Evolutionary conservation across 352 stramenopile genomes (phyloP).

Genomic region (Plasmopara muralis): DNA sequence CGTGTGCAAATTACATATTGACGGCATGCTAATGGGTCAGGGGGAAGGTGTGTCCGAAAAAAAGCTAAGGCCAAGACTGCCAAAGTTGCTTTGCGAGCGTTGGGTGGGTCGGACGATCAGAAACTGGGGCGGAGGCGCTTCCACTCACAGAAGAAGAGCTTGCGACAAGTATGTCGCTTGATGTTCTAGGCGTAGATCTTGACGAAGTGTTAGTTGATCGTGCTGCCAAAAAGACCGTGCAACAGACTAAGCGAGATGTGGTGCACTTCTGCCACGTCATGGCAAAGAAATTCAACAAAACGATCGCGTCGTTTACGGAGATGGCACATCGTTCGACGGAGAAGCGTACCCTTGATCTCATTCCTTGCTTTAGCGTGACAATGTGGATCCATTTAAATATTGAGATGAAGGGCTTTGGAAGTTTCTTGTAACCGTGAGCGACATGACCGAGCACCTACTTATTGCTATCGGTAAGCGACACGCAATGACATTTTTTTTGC

Average conservation of each 20-base stretch:
- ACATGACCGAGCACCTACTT: constrained; percentile 63
- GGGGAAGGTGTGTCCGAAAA: constrained; percentile 75
- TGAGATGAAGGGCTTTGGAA: constrained; percentile 68
- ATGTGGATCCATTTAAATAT: constrained; percentile 88
- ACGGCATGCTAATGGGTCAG: constrained; percentile 38
- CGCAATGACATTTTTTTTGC: background rate
- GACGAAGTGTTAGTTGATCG: constrained; percentile 58
- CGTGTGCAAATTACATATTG: constrained; percentile 50
- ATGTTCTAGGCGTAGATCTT: constrained; percentile 66
- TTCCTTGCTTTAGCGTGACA: constrained; percentile 79
- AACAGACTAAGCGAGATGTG: constrained; percentile 19
- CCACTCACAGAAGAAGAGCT: constrained; percentile 21
- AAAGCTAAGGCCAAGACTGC: constrained; percentile 69
- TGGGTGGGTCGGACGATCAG: constrained; percentile 13
- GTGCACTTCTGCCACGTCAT: constrained; percentile 57
- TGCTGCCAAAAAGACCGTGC: constrained; percentile 36
- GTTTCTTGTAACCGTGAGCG: constrained; percentile 55
- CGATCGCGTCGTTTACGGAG: constrained; percentile 38
- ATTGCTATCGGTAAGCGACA: constrained; percentile 61
- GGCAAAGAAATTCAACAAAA: constrained; percentile 33
- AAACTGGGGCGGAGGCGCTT: constrained; percentile 12
- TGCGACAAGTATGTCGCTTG: constrained; percentile 32
- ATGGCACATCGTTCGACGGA: constrained; percentile 28
- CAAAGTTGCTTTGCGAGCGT: constrained; percentile 27
- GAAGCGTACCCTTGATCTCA: constrained; percentile 50